phyloP scores from a whole-genome alignment of 306 rosid genomes.

The Cajanus cajan region DNA sequence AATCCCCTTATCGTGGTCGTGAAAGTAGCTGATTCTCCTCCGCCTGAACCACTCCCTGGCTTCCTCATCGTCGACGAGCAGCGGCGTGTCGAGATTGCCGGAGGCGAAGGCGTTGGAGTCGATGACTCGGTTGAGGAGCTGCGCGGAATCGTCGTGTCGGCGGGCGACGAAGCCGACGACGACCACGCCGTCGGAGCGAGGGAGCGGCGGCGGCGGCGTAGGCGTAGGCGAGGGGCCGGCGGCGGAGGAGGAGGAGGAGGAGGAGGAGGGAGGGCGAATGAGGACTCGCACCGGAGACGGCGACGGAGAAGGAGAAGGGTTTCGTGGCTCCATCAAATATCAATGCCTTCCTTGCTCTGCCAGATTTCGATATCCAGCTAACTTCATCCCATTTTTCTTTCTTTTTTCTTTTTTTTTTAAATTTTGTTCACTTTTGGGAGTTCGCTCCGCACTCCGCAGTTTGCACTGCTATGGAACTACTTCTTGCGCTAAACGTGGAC shows the following conservation, averaged over 20 bases:
- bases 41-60: constrained; percentile 62
- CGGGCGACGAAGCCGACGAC: constrained; percentile 77
- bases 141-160: constrained; percentile 53
- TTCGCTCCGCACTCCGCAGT: neutral
- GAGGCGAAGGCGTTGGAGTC: constrained; percentile 84
- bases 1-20: constrained; percentile 63
- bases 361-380: neutral
- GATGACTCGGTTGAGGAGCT: constrained; percentile 70
- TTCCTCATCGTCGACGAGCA: constrained; percentile 53
- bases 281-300: constrained; percentile 64
- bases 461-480: neutral
- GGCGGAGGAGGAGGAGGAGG: constrained; percentile 42
- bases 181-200: constrained; percentile 64
- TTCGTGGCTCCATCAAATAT: constrained; percentile 44
- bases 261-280: constrained; percentile 63
- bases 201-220: neutral
- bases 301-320: constrained; percentile 30
- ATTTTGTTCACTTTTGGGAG: neutral
- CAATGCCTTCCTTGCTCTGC: constrained; percentile 2
- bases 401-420: neutral
- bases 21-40: constrained; percentile 69
- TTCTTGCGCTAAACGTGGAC: neutral
- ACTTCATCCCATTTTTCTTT: neutral
- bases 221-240: constrained; percentile 36
- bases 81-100: constrained; percentile 51